Evolutionary conservation across 129 eudicot genomes (phyloP).

Genomic region (Tanacetum coccineum): DNA sequence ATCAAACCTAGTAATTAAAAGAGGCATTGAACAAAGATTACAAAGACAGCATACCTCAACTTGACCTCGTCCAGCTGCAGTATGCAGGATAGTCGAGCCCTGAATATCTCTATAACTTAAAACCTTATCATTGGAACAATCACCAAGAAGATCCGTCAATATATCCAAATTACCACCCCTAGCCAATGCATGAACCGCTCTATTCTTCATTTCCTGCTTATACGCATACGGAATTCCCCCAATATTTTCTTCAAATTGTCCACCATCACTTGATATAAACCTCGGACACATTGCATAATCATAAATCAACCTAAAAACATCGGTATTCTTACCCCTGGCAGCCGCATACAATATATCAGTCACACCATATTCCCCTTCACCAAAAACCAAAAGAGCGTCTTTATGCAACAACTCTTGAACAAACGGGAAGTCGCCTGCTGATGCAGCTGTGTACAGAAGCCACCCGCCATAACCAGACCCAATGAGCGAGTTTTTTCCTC

Average conservation of each 20-base stretch:
- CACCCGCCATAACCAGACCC: conserved; percentile 92
- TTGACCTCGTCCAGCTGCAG: conserved; percentile 92
- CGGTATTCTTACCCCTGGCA: conserved; percentile 67
- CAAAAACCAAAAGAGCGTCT: conserved; percentile 88
- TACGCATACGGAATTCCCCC: conserved; percentile 64
- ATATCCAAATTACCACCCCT: conserved; percentile 78
- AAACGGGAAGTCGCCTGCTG: conserved; percentile 77
- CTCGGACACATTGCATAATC: conserved; percentile 71
- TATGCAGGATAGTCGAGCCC: conserved; percentile 76
- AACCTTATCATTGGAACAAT: conserved; percentile 40
- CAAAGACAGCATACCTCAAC: conserved; percentile 47
- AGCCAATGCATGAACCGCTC: conserved; percentile 94
- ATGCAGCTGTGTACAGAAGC: conserved; percentile 96
- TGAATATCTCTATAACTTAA: conserved; percentile 70
- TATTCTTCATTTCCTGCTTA: conserved; percentile 79
- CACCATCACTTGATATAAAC: conserved; percentile 44
- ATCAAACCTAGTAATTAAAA: conserved; percentile 5
- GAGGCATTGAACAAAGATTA: neutral
- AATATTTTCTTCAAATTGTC: conserved; percentile 36
- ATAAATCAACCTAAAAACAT: conserved; percentile 66
- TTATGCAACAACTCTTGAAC: conserved; percentile 60
- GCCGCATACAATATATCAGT: conserved; percentile 93
- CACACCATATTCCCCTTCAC: conserved; percentile 94
- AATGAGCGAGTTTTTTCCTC: conserved; percentile 60
- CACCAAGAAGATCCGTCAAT: conserved; percentile 69